Base-by-base conservation (phyloP, 108 stramenopile genomes). In the Hondaea fermentalgiana region DNA sequence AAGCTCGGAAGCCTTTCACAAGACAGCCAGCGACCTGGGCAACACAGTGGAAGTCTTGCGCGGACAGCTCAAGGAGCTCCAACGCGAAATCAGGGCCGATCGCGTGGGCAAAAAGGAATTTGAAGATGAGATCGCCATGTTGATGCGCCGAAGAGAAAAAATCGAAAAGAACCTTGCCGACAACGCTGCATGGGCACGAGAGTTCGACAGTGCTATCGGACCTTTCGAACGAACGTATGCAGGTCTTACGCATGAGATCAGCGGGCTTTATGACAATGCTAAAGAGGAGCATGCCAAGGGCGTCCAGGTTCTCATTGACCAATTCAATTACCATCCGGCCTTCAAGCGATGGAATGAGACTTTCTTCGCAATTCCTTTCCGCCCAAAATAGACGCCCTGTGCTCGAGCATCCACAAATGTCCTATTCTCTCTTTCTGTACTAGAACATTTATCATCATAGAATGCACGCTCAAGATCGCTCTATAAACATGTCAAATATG, bases 331-430 rank as follows among this genome's bases (percentile, higher is more conserved):
- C 51, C 76, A 83, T 83, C 76, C 76, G 12, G 76, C 76, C 19
- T 83, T 83, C 76, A 83, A 83, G 28, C 76, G 76, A 6, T 83
- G 76, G 76, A 83, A 83, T 23, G 76, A 83, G n/a, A 53, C 19
- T 23, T 83, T 83, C 23, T 53, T 28, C 28, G 76, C 76, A 12
- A 23, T 83, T 6, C 76, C 76, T 12, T 83, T 83, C 49, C 76
- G 76, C n/a, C 76, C 76, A 53, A 83, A 83, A 53, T 83, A 53
- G 23, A 35, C 0, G 64, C 55, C 16, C 55, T 16, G 55, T 16
- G 16, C 55, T 35, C 35, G 35, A 35, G 35, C 2, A 35, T 35
- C 35, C 35, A 35, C 35, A 35, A 35, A 35, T 35, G 35, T 35
- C 35, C 0, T 35, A 35, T 35, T 35, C 2, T 35, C 35, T 35